Conservation (phyloP, 2,329 filamentous ascomycete genomes). For the Trichoderma sp. region DNA sequence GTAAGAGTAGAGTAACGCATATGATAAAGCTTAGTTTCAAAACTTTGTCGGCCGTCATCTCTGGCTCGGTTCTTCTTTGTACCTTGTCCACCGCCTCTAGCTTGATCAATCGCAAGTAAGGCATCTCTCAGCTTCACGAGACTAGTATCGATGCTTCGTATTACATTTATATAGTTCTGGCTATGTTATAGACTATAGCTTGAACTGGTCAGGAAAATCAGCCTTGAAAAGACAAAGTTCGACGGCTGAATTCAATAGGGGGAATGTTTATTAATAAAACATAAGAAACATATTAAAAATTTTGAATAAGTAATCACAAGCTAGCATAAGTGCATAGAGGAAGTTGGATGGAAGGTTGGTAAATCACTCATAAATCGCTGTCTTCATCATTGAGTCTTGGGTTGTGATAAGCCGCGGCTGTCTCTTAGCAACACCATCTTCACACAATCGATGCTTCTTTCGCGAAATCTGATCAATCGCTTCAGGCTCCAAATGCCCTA, state of each 20-base stretch:
- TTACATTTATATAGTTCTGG: background rate
- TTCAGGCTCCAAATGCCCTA: background rate
- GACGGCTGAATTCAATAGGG: background rate
- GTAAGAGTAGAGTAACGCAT: background rate
- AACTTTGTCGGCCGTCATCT: background rate
- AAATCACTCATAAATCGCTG: background rate
- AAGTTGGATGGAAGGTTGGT: background rate
- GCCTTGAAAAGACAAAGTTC: background rate
- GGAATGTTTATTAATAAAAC: background rate
- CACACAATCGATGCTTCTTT: background rate
- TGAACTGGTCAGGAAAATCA: background rate
- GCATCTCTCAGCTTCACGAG: fast-evolving
- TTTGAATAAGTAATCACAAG: background rate
- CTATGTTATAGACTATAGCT: background rate
- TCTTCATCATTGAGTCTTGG: background rate
- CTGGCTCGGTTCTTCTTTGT: background rate
- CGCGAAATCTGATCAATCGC: background rate
- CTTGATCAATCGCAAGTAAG: background rate
- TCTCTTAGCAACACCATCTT: background rate
- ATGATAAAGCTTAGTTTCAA: background rate
- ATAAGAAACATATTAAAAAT: too few species aligned
- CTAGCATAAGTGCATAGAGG: background rate
- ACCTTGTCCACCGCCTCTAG: background rate
- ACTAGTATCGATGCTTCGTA: background rate
- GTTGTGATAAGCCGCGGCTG: background rate